Conservation (phyloP, 768 basidiomycete genomes). For the Chlorophyllum brunneum region DNA sequence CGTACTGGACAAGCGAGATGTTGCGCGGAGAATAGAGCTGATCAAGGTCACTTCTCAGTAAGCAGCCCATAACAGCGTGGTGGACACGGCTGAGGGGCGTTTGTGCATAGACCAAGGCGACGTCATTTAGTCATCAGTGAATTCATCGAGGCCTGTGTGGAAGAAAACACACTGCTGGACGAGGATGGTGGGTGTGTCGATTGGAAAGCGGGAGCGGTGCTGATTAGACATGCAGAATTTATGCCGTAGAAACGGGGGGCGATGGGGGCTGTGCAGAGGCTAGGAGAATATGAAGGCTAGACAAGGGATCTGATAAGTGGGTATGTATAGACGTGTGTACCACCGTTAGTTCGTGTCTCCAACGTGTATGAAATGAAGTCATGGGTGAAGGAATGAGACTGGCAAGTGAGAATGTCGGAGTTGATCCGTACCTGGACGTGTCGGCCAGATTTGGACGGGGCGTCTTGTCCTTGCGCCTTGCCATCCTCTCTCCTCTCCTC, state of each 20-base stretch:
- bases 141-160: slow-evolving; percentile 74
- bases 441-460: slow-evolving; percentile 9
- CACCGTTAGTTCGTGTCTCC: slow-evolving; percentile 7
- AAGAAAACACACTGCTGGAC: slow-evolving; percentile 79
- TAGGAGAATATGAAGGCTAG: background rate
- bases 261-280: background rate
- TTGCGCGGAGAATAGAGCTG: slow-evolving; percentile 65
- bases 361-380: slow-evolving; percentile 7
- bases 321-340: slow-evolving; percentile 1
- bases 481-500: background rate
- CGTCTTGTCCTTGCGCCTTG: slow-evolving; percentile 10
- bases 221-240: slow-evolving; percentile 20
- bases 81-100: slow-evolving; percentile 14
- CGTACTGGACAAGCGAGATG: slow-evolving; percentile 79
- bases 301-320: slow-evolving; percentile 2
- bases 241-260: slow-evolving; percentile 16
- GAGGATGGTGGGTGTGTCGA: slow-evolving; percentile 64
- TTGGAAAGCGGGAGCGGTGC: background rate
- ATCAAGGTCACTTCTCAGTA: slow-evolving; percentile 71
- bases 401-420: slow-evolving; percentile 11
- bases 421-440: slow-evolving; percentile 13
- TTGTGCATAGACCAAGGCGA: slow-evolving; percentile 66
- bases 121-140: slow-evolving; percentile 75
- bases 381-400: slow-evolving; percentile 5
- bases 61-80: slow-evolving; percentile 20